Conservation (phyloP, 2,329 filamentous ascomycete genomes). For the Penicillium sp. region DNA sequence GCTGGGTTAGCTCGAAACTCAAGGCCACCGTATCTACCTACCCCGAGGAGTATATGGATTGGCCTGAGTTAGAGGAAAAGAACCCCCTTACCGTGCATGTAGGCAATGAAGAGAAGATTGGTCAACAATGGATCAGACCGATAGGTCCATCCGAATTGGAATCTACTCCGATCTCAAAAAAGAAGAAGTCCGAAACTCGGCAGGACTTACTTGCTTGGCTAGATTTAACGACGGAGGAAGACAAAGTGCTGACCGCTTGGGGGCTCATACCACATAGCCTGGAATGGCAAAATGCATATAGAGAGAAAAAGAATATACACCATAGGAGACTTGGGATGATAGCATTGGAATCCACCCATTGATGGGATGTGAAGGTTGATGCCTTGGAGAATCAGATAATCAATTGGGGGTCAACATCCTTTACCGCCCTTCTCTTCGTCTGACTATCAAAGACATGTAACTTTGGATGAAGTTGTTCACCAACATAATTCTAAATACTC, state of each 20-base stretch:
- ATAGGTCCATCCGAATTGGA: neutral
- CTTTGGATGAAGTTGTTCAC: neutral
- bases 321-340: neutral
- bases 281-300: slow-evolving; percentile 8
- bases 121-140: neutral
- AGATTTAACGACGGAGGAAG: slow-evolving; percentile 12
- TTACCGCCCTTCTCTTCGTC: neutral
- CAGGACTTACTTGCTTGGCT: slow-evolving; percentile 15
- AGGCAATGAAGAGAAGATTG: neutral
- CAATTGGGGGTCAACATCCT: neutral
- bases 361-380: neutral
- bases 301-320: slow-evolving; percentile 11
- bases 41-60: slow-evolving; percentile 2
- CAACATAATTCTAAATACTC: neutral
- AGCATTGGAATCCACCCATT: no score
- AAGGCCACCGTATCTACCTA: neutral
- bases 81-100: neutral
- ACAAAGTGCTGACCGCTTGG: slow-evolving; percentile 9
- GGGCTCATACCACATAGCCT: slow-evolving; percentile 13
- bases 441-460: neutral
- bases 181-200: neutral
- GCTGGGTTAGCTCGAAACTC: neutral
- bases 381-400: neutral
- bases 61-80: neutral
- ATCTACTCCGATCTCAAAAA: neutral